phyloP scores from a whole-genome alignment of 148 eudicot genomes.

The Salicornia ramosissima region DNA sequence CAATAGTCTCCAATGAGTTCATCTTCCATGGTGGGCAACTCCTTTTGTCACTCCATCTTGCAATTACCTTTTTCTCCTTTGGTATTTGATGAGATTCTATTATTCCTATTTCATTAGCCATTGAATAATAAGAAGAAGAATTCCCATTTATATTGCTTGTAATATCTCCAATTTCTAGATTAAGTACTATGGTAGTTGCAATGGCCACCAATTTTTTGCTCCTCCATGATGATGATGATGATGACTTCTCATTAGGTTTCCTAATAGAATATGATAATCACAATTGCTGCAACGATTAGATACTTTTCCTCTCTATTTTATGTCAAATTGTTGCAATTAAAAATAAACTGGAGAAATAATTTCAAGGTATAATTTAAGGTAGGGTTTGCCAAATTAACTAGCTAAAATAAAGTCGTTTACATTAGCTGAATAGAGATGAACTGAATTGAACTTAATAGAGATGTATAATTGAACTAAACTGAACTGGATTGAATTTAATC shows the following conservation, averaged over 20 bases:
- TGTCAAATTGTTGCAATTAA: too few species aligned
- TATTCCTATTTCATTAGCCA: slow-evolving; percentile 18
- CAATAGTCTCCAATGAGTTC: slow-evolving; percentile 71
- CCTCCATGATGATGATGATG: slow-evolving; percentile 41
- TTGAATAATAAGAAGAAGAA: neutral
- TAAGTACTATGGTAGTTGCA: slow-evolving; percentile 45
- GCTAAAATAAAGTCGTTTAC: too few species aligned
- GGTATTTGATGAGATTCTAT: slow-evolving; percentile 6
- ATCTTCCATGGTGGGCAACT: slow-evolving; percentile 59
- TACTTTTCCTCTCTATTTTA: too few species aligned
- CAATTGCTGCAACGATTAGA: too few species aligned
- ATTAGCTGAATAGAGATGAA: too few species aligned
- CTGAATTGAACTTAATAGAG: too few species aligned
- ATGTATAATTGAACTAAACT: too few species aligned
- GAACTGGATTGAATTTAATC: too few species aligned
- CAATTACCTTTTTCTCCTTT: neutral
- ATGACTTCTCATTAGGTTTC: slow-evolving; percentile 24
- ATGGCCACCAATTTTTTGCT: slow-evolving; percentile 36
- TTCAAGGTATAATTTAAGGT: neutral
- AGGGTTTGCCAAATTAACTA: too few species aligned
- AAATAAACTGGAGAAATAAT: neutral
- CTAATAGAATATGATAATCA: slow-evolving; percentile 6
- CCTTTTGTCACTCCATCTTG: slow-evolving; percentile 74
- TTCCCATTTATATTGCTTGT: neutral
- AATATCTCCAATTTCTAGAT: slow-evolving; percentile 32